Evolutionary conservation across 2,329 filamentous ascomycete species (phyloP).

Genomic region (Geosmithia putterillii): DNA sequence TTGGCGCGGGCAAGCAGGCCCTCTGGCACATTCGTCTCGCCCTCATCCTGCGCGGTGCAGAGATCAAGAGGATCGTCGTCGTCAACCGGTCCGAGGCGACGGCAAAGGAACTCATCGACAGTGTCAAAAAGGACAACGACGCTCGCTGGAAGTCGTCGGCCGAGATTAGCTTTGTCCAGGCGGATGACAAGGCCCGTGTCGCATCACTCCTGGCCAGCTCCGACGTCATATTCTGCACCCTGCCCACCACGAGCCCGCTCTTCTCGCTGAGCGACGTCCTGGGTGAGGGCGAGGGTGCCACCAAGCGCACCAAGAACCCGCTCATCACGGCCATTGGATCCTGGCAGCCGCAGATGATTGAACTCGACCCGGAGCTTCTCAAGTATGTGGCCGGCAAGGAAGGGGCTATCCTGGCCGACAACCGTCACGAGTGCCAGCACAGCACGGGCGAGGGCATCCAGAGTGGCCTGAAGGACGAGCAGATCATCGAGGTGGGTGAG

Average conservation of each 20-base stretch:
- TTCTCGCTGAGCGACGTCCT: slow-evolving; percentile 12
- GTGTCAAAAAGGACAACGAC: slow-evolving; percentile 4
- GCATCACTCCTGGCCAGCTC: slow-evolving; percentile 7
- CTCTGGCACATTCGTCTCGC: slow-evolving; percentile 60
- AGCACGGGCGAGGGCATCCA: slow-evolving; percentile 18
- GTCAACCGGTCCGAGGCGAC: slow-evolving; percentile 17
- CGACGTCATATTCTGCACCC: slow-evolving; percentile 18
- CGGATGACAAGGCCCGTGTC: slow-evolving; percentile 1
- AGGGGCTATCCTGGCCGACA: not conserved
- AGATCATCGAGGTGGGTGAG: slow-evolving; percentile 33
- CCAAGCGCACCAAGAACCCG: slow-evolving; percentile 10
- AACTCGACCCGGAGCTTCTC: slow-evolving; percentile 16
- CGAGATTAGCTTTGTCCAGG: not conserved
- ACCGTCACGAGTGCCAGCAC: slow-evolving; percentile 6
- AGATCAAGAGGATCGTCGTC: slow-evolving; percentile 14
- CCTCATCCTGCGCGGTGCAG: slow-evolving; percentile 30
- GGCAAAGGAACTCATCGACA: slow-evolving; percentile 9
- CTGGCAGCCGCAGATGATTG: slow-evolving; percentile 18
- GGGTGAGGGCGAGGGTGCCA: slow-evolving; percentile 5
- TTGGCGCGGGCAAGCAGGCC: slow-evolving; percentile 10
- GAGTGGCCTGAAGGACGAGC: slow-evolving; percentile 8
- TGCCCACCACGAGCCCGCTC: slow-evolving; percentile 14
- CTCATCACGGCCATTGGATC: slow-evolving; percentile 17
- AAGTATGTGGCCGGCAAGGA: slow-evolving; percentile 8
- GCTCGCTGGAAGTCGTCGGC: slow-evolving; percentile 3